Base-by-base conservation (phyloP, 352 stramenopile genomes). In the Globisporangium abappressorium region DNA sequence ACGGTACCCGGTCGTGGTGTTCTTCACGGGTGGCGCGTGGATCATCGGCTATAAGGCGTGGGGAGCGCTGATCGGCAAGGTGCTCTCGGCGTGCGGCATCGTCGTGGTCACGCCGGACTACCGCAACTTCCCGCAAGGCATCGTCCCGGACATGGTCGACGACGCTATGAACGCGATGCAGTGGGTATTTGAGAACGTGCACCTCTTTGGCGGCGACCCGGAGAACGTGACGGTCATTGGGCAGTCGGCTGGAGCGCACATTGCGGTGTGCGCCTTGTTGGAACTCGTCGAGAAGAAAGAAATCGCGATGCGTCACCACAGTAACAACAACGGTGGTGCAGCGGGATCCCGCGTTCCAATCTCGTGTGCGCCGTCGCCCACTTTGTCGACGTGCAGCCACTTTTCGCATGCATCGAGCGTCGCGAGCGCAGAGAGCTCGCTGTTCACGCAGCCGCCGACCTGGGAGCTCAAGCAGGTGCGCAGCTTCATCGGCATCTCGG, bases 41-140 rank as follows among this genome's bases (percentile, higher is more conserved):
- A 97, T 97, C 68, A 98, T 98, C 49, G 91, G 93, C 4, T 97
- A 98, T 78, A 97, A 97, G 76, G 92, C 90, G 24, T 98, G 92
- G 92, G 91, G 90, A 5, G 77, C 90, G 2, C 76, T 98, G 12
- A 84, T 98, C 65, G 92, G 84, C 62, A 81, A 89, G 28, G 86
- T 87, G 1, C 65, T 97, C 15, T 82, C 81, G 4, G 79, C 82
- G 3, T 78, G 86, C 34, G 89, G 88, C 8, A 75, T 97, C 60
- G 76, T 98, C 2, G 85, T 97, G 3, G 81, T 98, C 56, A 94
- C 93, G 68, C 92, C 93, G 1, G 93, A 98, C 76, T 97, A 98
- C 62, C 78, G 90, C 36, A 98, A 98, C 69, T 98, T 97, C 70
- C 93, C 93, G 0, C 85, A 94, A 49, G 88, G 82, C 0, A 81